A percentile compares a stretch with the other conserved stretches of the same genome.
Evolutionary conservation across 2,329 filamentous ascomycete species (phyloP).

Genomic region (Phyllosticta capitalensis): DNA sequence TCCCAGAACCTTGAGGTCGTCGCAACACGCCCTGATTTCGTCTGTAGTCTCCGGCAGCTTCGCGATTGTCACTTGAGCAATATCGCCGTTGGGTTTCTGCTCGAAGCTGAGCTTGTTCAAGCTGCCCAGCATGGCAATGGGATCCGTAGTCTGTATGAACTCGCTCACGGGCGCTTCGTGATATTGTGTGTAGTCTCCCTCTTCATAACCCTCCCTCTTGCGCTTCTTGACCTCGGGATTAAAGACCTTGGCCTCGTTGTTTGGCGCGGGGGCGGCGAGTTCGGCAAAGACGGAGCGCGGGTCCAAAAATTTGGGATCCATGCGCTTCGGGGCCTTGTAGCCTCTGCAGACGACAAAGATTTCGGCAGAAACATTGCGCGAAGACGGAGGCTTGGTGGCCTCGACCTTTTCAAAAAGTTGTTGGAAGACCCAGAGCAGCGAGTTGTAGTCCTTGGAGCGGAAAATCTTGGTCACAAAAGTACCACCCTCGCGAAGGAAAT

Average conservation of each 20-base stretch:
- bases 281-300: slow-evolving; percentile 86
- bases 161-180: slow-evolving; percentile 83
- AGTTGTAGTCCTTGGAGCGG: slow-evolving; percentile 93
- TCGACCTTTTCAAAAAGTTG: slow-evolving; percentile 93
- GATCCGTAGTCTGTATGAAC: slow-evolving; percentile 88
- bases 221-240: slow-evolving; percentile 96
- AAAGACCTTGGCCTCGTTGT: slow-evolving; percentile 96
- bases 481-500: slow-evolving; percentile 81
- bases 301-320: slow-evolving; percentile 90
- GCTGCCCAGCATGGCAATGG: slow-evolving; percentile 80
- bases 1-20: slow-evolving; percentile 80
- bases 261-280: slow-evolving; percentile 71
- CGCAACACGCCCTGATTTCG: slow-evolving; percentile 69
- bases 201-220: slow-evolving; percentile 95
- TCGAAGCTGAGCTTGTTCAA: slow-evolving; percentile 78
- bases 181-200: slow-evolving; percentile 87
- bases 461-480: slow-evolving; percentile 98
- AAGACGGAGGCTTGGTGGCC: slow-evolving; percentile 93
- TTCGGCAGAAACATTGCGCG: slow-evolving; percentile 91
- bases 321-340: slow-evolving; percentile 86
- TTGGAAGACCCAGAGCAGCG: slow-evolving; percentile 93
- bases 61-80: slow-evolving; percentile 76
- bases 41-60: slow-evolving; percentile 78
- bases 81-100: slow-evolving; percentile 65
- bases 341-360: slow-evolving; percentile 97